Base-by-base conservation (phyloP, 352 stramenopile species). In the Ophiocytium majus region DNA sequence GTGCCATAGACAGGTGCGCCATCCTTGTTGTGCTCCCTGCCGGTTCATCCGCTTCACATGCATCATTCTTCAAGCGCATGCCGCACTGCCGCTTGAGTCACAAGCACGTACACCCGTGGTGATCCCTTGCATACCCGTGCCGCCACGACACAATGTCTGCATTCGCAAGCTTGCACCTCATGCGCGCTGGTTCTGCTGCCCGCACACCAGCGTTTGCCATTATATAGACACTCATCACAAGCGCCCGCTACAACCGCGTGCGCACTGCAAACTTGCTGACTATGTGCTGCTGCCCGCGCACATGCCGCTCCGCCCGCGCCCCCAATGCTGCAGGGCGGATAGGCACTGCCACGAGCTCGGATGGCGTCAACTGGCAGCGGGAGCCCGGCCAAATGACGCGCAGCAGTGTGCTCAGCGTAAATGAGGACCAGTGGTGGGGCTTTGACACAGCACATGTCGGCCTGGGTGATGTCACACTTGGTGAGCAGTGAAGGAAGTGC, bases 381-480 rank as follows among this genome's bases (percentile, higher is more conserved):
- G 81, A 75, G 19, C 50, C 86, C 1, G 86, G 86, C 0, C 84
- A 88, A 64, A 83, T 84, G 84, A 31, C 84, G 1, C 43, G 80
- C 17, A 84, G 50, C 19, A 82, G 79, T 74, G 80, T 88, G 17
- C 32, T 88, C 31, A 74, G 82, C 84, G 63, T 81, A 50, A 94
- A 94, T 85, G 89, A 90, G 32, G 92, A 94, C 36, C 90, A 90
- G 49, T 94, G 92, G 92, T 94, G 90, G 90, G 88, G 87, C 64
- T 94, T 94, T 83, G 92, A 95, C 87, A 93, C 90, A 0, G 87
- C 90, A 10, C 92, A 95, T 86, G 81, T 93, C 35, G 92, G 92
- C 63, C 84, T 94, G 10, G 92, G 92, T 10, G 92, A 93, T 84
- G 91, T 95, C 0, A 82, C 82, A 79, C 81, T 88, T 0, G 84